These are phyloP conservation scores for Astrothelium macrocarpum DNA, from an alignment of 495 filamentous ascomycete species.

Conservation along the genomic window DNA sequence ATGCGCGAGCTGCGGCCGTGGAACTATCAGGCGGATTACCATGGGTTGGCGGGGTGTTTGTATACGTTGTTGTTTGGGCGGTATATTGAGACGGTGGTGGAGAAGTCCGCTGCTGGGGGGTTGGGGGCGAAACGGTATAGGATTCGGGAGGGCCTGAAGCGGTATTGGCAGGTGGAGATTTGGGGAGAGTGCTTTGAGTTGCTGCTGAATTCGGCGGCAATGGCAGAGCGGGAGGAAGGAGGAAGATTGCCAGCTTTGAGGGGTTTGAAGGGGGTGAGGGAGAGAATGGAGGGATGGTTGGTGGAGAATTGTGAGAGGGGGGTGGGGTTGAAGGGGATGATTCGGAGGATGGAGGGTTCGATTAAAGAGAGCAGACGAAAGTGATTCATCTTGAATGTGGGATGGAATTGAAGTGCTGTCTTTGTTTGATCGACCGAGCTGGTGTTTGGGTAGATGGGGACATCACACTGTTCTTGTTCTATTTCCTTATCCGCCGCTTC, in stretches of 20 bases:
- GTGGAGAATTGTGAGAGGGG: constrained; percentile 75
- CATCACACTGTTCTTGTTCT: too few species aligned
- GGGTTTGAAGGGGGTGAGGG: constrained; percentile 55
- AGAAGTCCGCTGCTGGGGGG: constrained; percentile 30
- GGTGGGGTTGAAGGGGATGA: constrained; percentile 48
- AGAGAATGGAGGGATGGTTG: constrained; percentile 79
- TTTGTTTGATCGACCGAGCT: neutral
- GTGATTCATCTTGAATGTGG: neutral
- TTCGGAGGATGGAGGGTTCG: constrained; percentile 55
- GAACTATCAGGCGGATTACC: constrained; percentile 95
- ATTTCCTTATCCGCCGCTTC: too few species aligned
- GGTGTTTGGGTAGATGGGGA: too few species aligned
- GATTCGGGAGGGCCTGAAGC: constrained; percentile 68
- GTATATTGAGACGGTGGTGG: constrained; percentile 71
- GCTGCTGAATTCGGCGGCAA: constrained; percentile 65
- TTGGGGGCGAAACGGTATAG: constrained; percentile 49
- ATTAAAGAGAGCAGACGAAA: constrained; percentile 52
- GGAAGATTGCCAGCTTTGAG: constrained; percentile 54
- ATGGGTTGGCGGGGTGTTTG: constrained; percentile 77
- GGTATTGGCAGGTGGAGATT: constrained; percentile 91
- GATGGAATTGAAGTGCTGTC: neutral
- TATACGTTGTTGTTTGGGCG: constrained; percentile 85
- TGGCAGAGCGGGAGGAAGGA: constrained; percentile 51
- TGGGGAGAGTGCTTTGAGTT: constrained; percentile 80
- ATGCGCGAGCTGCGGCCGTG: constrained; percentile 86